Evolutionary conservation across 1,284 basidiomycete genomes (phyloP).

Genomic region (Ustilago vetiveriae): DNA sequence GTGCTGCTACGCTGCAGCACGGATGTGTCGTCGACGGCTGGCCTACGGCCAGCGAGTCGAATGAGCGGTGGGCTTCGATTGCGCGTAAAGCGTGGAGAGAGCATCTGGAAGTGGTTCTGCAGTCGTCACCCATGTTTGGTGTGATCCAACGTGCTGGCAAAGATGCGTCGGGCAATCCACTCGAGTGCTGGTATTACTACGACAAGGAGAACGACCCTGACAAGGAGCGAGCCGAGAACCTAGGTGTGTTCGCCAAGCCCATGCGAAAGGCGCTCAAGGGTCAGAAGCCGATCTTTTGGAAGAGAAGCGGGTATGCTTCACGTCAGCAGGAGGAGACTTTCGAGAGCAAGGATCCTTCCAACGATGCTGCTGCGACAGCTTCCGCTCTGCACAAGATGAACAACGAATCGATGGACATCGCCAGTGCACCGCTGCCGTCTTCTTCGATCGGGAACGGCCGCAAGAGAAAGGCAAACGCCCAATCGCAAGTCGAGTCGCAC

Average conservation of each 20-base stretch:
- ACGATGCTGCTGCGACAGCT: slow-evolving; percentile 2
- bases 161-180: slow-evolving; percentile 61
- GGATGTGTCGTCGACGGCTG: slow-evolving; percentile 51
- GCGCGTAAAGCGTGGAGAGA: slow-evolving; percentile 64
- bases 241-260: slow-evolving; percentile 64
- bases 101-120: slow-evolving; percentile 58
- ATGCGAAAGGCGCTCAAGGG: slow-evolving; percentile 65
- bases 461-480: slow-evolving; percentile 26
- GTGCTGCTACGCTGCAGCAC: slow-evolving; percentile 27
- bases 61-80: slow-evolving; percentile 44
- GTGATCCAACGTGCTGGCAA: slow-evolving; percentile 64
- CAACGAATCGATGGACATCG: slow-evolving; percentile 32
- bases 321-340: slow-evolving; percentile 21
- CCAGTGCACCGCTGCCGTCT: slow-evolving; percentile 28
- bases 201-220: slow-evolving; percentile 63
- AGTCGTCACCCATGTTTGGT: slow-evolving; percentile 60
- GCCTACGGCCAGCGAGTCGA: slow-evolving; percentile 26
- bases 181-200: slow-evolving; percentile 67
- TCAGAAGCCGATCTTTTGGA: slow-evolving; percentile 66
- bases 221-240: slow-evolving; percentile 59
- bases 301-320: slow-evolving; percentile 57
- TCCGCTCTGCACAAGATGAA: slow-evolving; percentile 8
- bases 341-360: slow-evolving; percentile 7
- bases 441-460: slow-evolving; percentile 17
- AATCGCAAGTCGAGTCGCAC: slow-evolving; percentile 15